These are phyloP conservation scores for Cyphellophora attinorum DNA, from an alignment of 2,329 filamentous ascomycete genomes.

Conservation along the genomic window DNA sequence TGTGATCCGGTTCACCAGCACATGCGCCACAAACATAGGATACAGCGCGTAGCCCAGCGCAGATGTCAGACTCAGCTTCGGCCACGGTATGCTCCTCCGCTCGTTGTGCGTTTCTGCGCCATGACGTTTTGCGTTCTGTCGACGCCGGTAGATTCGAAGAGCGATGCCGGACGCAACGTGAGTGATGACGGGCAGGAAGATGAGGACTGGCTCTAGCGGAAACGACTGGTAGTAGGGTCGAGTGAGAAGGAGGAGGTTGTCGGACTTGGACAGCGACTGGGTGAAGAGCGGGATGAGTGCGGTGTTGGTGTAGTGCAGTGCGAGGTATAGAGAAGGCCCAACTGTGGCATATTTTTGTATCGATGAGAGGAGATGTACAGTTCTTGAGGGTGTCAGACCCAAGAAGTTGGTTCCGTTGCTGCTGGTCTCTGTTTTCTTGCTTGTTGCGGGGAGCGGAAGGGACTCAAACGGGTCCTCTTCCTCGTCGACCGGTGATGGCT, in stretches of 20 bases:
- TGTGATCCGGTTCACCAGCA: constrained; percentile 64
- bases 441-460: constrained; percentile 27
- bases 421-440: constrained; percentile 3
- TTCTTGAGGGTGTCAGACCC: constrained; percentile 20
- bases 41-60: constrained; percentile 62
- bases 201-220: constrained; percentile 67
- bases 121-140: constrained; percentile 63
- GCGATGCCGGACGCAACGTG: constrained; percentile 71
- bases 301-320: constrained; percentile 71
- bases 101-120: constrained; percentile 55
- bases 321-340: constrained; percentile 65
- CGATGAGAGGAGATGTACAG: constrained; percentile 41
- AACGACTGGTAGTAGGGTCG: constrained; percentile 86
- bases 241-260: constrained; percentile 81
- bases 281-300: constrained; percentile 70
- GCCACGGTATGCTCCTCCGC: constrained; percentile 50
- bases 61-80: constrained; percentile 59
- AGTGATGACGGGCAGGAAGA: constrained; percentile 62
- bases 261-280: constrained; percentile 61
- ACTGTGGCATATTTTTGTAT: constrained; percentile 87
- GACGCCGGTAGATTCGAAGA: constrained; percentile 64
- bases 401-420: constrained; percentile 28
- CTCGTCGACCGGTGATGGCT: constrained; percentile 70
- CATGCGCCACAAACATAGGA: constrained; percentile 59
- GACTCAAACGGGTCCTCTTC: constrained; percentile 20